Base-by-base conservation (phyloP, 805 yeast species). In the Candida nanaspora region DNA sequence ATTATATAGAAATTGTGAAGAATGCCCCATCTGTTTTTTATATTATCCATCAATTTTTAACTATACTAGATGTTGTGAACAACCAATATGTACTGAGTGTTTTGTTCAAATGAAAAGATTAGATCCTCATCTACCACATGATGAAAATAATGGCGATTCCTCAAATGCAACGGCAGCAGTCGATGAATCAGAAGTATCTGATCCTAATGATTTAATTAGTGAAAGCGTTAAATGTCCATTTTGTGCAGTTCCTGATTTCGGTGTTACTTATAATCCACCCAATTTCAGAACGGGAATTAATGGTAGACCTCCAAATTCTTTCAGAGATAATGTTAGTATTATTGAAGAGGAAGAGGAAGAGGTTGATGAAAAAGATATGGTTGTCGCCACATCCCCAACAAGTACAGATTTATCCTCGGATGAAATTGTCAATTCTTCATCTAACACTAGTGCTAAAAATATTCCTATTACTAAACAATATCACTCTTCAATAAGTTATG, bases 111-210 rank as follows among this genome's bases (percentile, higher is more conserved):
- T 91, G 57, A 87, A 86, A 59, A 73, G 98, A 39, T 65, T 80
- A 27, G 95, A 86, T 10, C 98, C 98, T 0, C 98, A 91, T 62
- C 86, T 88, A 27, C 96, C 96, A 2, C 94, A 87, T 55, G 91
- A 82, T 47, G 78, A 72, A 38, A n/a, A n/a, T n/a, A n/a, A n/a
- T n/a, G 61, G 62, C 11, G 37, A 42, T 2, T 43, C 46, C 9
- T 50, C 51, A 2, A 20, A 41, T 18, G 41, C 44, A 3, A 7
- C 27, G n/a, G n/a, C 27, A 23, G 27, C 27, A 23, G 27, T n/a
- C n/a, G 45, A 54, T 22, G 55, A 55, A 3, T 42, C 40, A 13
- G 41, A 40, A 21, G 35, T 45, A 16, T 60, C 61, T 50, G 69
- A 65, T 53, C 82, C 86, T 9, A 80, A 81, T 40, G 69, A 78